Conservation (phyloP, 1,139 yeast genomes). For the Meyerozyma sp. region DNA sequence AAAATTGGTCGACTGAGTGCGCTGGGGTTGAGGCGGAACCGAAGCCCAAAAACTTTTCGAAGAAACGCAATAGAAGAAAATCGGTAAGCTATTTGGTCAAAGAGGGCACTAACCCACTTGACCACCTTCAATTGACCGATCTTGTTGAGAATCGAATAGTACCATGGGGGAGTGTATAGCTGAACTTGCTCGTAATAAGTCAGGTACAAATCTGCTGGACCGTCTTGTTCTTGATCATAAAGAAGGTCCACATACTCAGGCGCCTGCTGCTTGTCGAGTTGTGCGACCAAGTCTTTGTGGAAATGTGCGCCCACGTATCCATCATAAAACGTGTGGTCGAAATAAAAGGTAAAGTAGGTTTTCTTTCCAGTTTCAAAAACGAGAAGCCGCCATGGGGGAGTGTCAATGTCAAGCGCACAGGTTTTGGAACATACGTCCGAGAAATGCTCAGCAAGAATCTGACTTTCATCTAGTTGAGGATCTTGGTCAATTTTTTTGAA, state of each 20-base stretch:
- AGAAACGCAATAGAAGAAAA: background rate
- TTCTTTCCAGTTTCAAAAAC: constrained; percentile 14
- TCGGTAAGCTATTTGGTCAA: background rate
- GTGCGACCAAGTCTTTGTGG: constrained; percentile 23
- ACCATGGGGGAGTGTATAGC: constrained; percentile 9
- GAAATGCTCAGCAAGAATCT: constrained; percentile 5
- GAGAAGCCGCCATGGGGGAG: constrained; percentile 29
- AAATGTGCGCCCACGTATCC: constrained; percentile 31
- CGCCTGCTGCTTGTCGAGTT: constrained; percentile 6
- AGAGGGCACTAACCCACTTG: constrained; percentile 7
- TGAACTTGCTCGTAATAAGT: constrained; percentile 4
- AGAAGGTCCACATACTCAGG: constrained; percentile 3
- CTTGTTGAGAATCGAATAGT: constrained; percentile 4
- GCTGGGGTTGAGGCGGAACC: constrained; percentile 6
- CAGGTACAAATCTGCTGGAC: constrained; percentile 2
- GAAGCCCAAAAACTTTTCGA: background rate
- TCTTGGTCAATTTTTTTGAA: constrained; percentile 11
- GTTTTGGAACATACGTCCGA: constrained; percentile 11
- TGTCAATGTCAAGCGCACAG: constrained; percentile 12
- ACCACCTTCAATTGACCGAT: constrained; percentile 3
- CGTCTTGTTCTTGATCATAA: constrained; percentile 4
- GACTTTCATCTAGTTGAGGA: constrained; percentile 6
- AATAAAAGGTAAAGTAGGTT: constrained; percentile 20
- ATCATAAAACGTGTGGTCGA: constrained; percentile 32
- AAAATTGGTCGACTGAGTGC: constrained; percentile 14